phyloP scores from a whole-genome alignment of 1,284 basidiomycete species.

The Sanghuangporus baumii region DNA sequence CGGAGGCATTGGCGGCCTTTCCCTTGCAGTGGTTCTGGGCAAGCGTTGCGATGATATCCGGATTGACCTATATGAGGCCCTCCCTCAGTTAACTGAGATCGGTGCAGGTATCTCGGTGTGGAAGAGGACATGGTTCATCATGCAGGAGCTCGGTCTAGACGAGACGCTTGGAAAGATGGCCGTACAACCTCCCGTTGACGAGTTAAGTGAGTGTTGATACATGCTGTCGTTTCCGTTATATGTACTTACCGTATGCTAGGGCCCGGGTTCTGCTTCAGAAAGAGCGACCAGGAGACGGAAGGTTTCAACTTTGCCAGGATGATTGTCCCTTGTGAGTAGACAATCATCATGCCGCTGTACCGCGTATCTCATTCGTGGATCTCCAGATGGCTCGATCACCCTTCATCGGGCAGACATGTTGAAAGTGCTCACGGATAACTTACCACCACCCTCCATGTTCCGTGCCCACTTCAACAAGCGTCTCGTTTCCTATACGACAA shows the following conservation, averaged over 20 bases:
- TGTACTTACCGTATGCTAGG: constrained; percentile 14
- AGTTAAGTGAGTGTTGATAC: constrained; percentile 10
- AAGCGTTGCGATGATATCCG: constrained; percentile 25
- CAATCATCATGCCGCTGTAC: not conserved
- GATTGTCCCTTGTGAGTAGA: constrained; percentile 25
- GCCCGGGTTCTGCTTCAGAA: constrained; percentile 21
- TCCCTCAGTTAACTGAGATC: constrained; percentile 30
- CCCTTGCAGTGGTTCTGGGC: constrained; percentile 31
- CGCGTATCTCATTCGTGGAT: not conserved
- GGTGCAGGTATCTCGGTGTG: constrained; percentile 35
- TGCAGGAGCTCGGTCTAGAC: constrained; percentile 31
- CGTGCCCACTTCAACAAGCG: constrained; percentile 30
- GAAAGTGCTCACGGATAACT: constrained; percentile 26
- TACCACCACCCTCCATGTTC: constrained; percentile 24
- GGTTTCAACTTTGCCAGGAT: constrained; percentile 27
- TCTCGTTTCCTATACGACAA: constrained; percentile 23
- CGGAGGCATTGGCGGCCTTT: constrained; percentile 33
- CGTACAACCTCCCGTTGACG: constrained; percentile 18
- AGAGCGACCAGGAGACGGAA: constrained; percentile 24
- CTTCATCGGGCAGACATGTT: constrained; percentile 31
- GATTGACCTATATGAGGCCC: constrained; percentile 33
- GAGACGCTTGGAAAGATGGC: constrained; percentile 26
- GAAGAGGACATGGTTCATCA: constrained; percentile 34
- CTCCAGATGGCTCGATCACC: constrained; percentile 29
- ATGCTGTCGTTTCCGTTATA: constrained; percentile 9